Conservation (phyloP, 2,329 filamentous ascomycete genomes). For the Neoscytalidium dimidiatum region DNA sequence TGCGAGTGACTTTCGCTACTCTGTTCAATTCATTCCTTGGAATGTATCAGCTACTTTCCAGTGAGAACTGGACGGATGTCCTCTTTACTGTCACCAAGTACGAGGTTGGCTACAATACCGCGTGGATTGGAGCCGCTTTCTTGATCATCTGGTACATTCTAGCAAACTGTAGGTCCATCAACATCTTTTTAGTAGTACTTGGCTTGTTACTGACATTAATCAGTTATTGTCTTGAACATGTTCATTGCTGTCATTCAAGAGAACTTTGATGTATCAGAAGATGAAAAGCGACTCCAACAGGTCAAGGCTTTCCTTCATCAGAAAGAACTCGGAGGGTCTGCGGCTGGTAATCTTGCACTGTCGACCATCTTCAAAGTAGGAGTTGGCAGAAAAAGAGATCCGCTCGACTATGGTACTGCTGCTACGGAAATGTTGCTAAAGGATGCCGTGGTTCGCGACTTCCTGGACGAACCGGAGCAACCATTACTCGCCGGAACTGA, state of each 20-base stretch:
- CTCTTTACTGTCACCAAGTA: slow-evolving; percentile 79
- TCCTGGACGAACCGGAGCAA: slow-evolving; percentile 72
- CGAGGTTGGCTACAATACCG: slow-evolving; percentile 66
- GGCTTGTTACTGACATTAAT: slow-evolving; percentile 25
- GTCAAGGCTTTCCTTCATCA: slow-evolving; percentile 92
- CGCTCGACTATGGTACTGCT: slow-evolving; percentile 86
- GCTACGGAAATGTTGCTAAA: slow-evolving; percentile 96
- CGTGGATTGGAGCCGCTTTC: slow-evolving; percentile 91
- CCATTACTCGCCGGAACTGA: slow-evolving; percentile 9
- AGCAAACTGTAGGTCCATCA: slow-evolving; percentile 60
- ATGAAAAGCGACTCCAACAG: slow-evolving; percentile 95
- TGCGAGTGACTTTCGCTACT: slow-evolving; percentile 77
- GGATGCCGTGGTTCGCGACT: slow-evolving; percentile 91
- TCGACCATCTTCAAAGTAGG: slow-evolving; percentile 64
- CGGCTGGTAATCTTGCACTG: slow-evolving; percentile 67
- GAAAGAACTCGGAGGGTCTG: slow-evolving; percentile 70
- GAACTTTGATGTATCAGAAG: slow-evolving; percentile 97
- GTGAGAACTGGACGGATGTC: slow-evolving; percentile 91
- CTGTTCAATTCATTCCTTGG: slow-evolving; percentile 96
- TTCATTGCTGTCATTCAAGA: slow-evolving; percentile 99
- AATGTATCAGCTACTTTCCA: slow-evolving; percentile 96
- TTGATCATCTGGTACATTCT: slow-evolving; percentile 95
- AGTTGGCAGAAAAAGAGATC: slow-evolving; percentile 68
- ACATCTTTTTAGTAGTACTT: background rate
- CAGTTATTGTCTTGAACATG: slow-evolving; percentile 92